Evolutionary conservation across 768 basidiomycete genomes (phyloP).

Genomic region (Brasilioporus rufonigricans): DNA sequence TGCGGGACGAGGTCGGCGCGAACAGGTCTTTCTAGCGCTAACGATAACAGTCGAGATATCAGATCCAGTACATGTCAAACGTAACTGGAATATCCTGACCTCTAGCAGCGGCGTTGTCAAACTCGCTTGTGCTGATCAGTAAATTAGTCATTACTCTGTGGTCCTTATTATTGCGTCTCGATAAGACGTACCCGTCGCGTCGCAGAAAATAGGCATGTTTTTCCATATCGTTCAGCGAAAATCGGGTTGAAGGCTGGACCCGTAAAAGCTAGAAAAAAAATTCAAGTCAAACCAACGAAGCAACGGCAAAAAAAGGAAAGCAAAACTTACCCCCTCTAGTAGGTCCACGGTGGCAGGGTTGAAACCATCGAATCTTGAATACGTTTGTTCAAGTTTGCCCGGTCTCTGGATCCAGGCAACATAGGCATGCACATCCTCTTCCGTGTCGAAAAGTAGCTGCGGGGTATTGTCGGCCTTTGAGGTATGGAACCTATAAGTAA

Average conservation of each 20-base stretch:
- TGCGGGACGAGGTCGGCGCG: conserved; percentile 22
- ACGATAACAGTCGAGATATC: conserved; percentile 1
- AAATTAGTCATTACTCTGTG: conserved; percentile 4
- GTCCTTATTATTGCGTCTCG: neutral
- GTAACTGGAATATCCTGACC: conserved; percentile 14
- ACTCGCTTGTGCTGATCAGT: conserved; percentile 21
- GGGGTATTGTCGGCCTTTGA: neutral
- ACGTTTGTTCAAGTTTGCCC: conserved; percentile 12
- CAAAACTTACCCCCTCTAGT: conserved; percentile 30
- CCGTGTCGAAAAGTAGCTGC: conserved; percentile 34
- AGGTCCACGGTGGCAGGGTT: conserved; percentile 23
- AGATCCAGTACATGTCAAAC: conserved; percentile 2
- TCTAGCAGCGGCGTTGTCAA: conserved; percentile 16
- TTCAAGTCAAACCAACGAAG: neutral
- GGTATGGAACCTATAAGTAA: neutral
- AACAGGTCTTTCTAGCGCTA: conserved; percentile 18
- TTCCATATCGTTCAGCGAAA: conserved; percentile 20
- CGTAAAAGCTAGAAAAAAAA: conserved; percentile 18
- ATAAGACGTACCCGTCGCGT: conserved; percentile 19
- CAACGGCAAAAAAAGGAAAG: neutral
- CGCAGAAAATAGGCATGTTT: conserved; percentile 24
- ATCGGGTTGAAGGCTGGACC: conserved; percentile 13
- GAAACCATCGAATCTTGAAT: conserved; percentile 25
- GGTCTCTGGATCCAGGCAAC: conserved; percentile 17
- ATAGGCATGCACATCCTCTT: conserved; percentile 22